phyloP scores from a whole-genome alignment of 2,329 filamentous ascomycete genomes.

The Scedosporium dehoogii region DNA sequence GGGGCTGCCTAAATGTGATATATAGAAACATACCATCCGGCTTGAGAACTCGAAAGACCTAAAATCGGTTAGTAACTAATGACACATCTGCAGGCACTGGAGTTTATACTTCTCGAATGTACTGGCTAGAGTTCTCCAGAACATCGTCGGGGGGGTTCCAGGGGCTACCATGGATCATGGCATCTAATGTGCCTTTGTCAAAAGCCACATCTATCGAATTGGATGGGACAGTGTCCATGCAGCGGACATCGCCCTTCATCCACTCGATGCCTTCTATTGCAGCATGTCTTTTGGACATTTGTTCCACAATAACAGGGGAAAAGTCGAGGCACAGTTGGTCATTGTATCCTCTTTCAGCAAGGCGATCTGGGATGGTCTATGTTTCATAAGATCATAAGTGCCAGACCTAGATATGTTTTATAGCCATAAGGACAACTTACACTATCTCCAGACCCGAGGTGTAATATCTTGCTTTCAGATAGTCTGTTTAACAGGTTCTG shows the following conservation, averaged over 20 bases:
- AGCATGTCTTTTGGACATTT: slow-evolving; percentile 36
- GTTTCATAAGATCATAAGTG: slow-evolving; percentile 5
- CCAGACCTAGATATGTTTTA: background rate
- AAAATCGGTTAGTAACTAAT: background rate
- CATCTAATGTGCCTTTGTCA: slow-evolving; percentile 46
- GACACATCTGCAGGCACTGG: too few relatives aligned
- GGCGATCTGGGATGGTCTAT: slow-evolving; percentile 40
- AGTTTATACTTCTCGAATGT: slow-evolving; percentile 35
- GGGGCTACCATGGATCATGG: slow-evolving; percentile 43
- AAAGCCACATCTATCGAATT: slow-evolving; percentile 43
- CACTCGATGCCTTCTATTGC: slow-evolving; percentile 33
- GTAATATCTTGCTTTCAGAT: slow-evolving; percentile 32
- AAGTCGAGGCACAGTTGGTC: slow-evolving; percentile 48
- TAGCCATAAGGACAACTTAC: slow-evolving; percentile 21
- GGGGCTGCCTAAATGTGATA: slow-evolving; percentile 43
- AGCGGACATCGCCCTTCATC: slow-evolving; percentile 38
- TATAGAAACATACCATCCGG: slow-evolving; percentile 38
- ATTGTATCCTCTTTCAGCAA: slow-evolving; percentile 35
- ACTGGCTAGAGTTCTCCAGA: slow-evolving; percentile 33
- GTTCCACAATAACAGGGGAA: slow-evolving; percentile 38
- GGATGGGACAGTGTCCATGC: slow-evolving; percentile 30
- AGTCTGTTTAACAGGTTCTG: slow-evolving; percentile 27
- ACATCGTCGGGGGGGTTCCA: slow-evolving; percentile 43
- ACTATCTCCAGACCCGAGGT: slow-evolving; percentile 49
- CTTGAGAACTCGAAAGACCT: slow-evolving; percentile 37